Percentiles rank a stretch among this genome's conserved stretches.
phyloP scores from a whole-genome alignment of 305 asterid genomes.

The Euphrasia arctica region DNA sequence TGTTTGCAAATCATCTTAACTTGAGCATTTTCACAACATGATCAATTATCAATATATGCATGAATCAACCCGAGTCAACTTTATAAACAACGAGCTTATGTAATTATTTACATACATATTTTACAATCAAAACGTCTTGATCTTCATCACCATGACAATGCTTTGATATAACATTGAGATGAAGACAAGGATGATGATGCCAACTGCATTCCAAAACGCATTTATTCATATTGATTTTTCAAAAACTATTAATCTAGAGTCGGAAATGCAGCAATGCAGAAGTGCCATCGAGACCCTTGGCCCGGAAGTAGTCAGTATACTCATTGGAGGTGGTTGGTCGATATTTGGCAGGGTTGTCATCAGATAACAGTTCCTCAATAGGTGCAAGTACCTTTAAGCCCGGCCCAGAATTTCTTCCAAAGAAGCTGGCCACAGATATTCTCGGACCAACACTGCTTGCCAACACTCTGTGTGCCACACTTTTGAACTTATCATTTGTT shows the following conservation, averaged over 20 bases:
- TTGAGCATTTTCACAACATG: too few species aligned
- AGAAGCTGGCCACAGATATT: slow-evolving; percentile 60
- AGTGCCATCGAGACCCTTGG: slow-evolving; percentile 55
- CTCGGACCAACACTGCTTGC: slow-evolving; percentile 44
- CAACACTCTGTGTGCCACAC: slow-evolving; percentile 53
- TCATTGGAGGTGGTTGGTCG: slow-evolving; percentile 40
- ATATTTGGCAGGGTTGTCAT: slow-evolving; percentile 45
- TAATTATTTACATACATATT: too few species aligned
- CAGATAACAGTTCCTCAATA: slow-evolving; percentile 44
- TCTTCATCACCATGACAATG: too few species aligned
- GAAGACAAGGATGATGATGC: not conserved
- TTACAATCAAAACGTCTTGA: too few species aligned
- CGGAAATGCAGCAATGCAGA: slow-evolving; percentile 47
- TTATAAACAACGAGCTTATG: too few species aligned
- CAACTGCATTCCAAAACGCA: not conserved
- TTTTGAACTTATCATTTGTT: slow-evolving; percentile 49
- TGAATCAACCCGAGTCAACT: too few species aligned
- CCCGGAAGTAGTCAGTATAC: slow-evolving; percentile 30
- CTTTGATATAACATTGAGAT: too few species aligned
- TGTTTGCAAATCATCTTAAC: too few species aligned
- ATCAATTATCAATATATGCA: too few species aligned
- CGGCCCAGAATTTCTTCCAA: slow-evolving; percentile 41
- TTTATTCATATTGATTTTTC: not conserved
- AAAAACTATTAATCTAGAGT: not conserved
- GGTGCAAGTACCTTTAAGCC: slow-evolving; percentile 34